Evolutionary conservation across 2,329 filamentous ascomycete genomes (phyloP).

Genomic region (Sporothrix protearum): DNA sequence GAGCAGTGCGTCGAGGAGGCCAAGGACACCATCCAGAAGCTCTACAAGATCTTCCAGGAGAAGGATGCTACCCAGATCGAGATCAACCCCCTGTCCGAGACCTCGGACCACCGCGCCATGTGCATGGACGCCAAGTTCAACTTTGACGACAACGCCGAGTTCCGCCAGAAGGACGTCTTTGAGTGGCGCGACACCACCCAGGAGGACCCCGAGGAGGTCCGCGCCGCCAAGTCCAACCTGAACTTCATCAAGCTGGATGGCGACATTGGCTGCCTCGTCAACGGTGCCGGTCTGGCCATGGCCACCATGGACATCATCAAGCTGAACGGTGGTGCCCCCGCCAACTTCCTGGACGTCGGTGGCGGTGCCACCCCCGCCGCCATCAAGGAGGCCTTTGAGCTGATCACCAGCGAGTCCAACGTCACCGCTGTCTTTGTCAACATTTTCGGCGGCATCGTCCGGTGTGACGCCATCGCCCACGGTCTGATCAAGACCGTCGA

Average conservation of each 20-base stretch:
- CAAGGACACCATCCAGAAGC: slow-evolving; percentile 94
- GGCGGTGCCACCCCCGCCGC: slow-evolving; percentile 95
- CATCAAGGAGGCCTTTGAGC: slow-evolving; percentile 95
- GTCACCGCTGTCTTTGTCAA: slow-evolving; percentile 99
- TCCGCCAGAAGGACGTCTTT: slow-evolving; percentile 96
- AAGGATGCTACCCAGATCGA: slow-evolving; percentile 99
- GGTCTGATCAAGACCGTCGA: slow-evolving; percentile 93
- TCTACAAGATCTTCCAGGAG: slow-evolving; percentile 98
- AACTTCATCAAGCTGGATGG: slow-evolving; percentile 99
- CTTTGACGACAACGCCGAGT: slow-evolving; percentile 98
- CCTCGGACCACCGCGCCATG: slow-evolving; percentile 94
- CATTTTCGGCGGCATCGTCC: slow-evolving; percentile 98
- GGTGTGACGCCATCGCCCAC: slow-evolving; percentile 95
- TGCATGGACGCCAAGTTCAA: slow-evolving; percentile 99
- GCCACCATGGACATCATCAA: slow-evolving; percentile 99
- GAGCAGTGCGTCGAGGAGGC: slow-evolving; percentile 96
- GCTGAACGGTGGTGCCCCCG: slow-evolving; percentile 91
- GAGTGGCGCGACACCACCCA: slow-evolving; percentile 89
- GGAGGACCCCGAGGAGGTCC: slow-evolving; percentile 96
- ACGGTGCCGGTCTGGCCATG: slow-evolving; percentile 98
- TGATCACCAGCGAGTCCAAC: slow-evolving; percentile 97
- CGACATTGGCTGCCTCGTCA: slow-evolving; percentile 98
- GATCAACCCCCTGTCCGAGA: slow-evolving; percentile 98
- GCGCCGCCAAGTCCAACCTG: slow-evolving; percentile 86
- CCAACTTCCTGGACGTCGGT: slow-evolving; percentile 98